Conservation (phyloP, 805 yeast species). For the Maudiozyma bulderi region DNA sequence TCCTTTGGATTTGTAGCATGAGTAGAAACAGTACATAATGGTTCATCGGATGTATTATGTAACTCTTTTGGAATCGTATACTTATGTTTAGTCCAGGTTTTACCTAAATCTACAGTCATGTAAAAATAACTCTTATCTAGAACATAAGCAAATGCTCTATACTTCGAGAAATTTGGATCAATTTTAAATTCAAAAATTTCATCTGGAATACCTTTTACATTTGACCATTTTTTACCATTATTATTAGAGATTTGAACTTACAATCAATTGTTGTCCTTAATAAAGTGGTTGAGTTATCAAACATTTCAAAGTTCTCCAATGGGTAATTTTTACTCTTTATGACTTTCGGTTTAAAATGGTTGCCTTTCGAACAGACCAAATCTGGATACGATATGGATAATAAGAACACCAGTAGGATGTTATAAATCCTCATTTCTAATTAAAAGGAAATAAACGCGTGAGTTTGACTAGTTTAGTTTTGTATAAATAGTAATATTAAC, state of each 20-base stretch:
- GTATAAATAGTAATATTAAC: too few relatives aligned
- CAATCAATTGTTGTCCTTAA: slow-evolving; percentile 26
- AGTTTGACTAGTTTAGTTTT: too few relatives aligned
- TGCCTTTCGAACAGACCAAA: not conserved
- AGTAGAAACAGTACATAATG: slow-evolving; percentile 6
- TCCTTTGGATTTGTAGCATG: slow-evolving; percentile 14
- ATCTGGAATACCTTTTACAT: slow-evolving; percentile 5
- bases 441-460: too few relatives aligned
- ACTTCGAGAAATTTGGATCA: slow-evolving; percentile 10
- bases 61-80: not conserved
- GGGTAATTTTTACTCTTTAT: slow-evolving; percentile 3
- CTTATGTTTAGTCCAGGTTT: slow-evolving; percentile 14
- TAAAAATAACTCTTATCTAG: slow-evolving; percentile 4
- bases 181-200: slow-evolving; percentile 2
- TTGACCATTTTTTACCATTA: slow-evolving; percentile 43
- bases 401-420: too few relatives aligned
- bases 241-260: slow-evolving; percentile 34
- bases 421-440: too few relatives aligned
- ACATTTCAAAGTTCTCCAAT: slow-evolving; percentile 13
- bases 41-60: not conserved
- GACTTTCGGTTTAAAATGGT: slow-evolving; percentile 15
- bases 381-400: too few relatives aligned
- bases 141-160: slow-evolving; percentile 17
- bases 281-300: slow-evolving; percentile 47
- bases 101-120: slow-evolving; percentile 23